These are phyloP conservation scores for Chlorencoelia australis DNA, from an alignment of 2,329 filamentous ascomycete genomes.

Conservation along the genomic window DNA sequence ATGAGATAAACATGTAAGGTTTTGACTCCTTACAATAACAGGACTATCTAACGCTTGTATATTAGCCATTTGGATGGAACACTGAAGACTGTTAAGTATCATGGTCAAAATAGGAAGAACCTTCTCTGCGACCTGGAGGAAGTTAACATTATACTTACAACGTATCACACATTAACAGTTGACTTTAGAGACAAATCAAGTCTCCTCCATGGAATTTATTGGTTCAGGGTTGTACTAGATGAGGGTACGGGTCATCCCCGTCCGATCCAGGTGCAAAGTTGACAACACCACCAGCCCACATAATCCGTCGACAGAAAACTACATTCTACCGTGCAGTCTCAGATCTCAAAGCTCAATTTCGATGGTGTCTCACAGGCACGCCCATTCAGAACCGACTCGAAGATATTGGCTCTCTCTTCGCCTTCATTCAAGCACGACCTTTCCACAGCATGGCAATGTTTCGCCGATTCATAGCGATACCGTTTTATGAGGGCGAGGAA, in stretches of 20 bases:
- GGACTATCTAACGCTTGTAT: neutral
- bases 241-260: slow-evolving; percentile 30
- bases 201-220: slow-evolving; percentile 29
- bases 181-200: slow-evolving; percentile 25
- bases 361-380: slow-evolving; percentile 25
- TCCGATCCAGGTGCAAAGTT: neutral
- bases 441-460: slow-evolving; percentile 10
- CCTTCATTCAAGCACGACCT: slow-evolving; percentile 11
- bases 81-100: slow-evolving; percentile 29
- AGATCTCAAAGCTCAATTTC: slow-evolving; percentile 32
- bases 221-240: slow-evolving; percentile 35
- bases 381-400: slow-evolving; percentile 27
- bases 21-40: neutral
- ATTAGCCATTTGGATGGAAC: slow-evolving; percentile 26
- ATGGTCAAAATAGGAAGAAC: slow-evolving; percentile 26
- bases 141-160: slow-evolving; percentile 36
- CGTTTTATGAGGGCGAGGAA: slow-evolving; percentile 17
- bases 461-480: slow-evolving; percentile 14
- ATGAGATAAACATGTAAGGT: slow-evolving; percentile 31
- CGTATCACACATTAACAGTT: slow-evolving; percentile 35
- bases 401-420: slow-evolving; percentile 23
- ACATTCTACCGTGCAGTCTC: slow-evolving; percentile 34
- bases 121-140: slow-evolving; percentile 19
- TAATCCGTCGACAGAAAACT: slow-evolving; percentile 38
- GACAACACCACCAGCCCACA: slow-evolving; percentile 31